phyloP scores from a whole-genome alignment of 805 yeast genomes.

The Blastobotrys parvus region DNA sequence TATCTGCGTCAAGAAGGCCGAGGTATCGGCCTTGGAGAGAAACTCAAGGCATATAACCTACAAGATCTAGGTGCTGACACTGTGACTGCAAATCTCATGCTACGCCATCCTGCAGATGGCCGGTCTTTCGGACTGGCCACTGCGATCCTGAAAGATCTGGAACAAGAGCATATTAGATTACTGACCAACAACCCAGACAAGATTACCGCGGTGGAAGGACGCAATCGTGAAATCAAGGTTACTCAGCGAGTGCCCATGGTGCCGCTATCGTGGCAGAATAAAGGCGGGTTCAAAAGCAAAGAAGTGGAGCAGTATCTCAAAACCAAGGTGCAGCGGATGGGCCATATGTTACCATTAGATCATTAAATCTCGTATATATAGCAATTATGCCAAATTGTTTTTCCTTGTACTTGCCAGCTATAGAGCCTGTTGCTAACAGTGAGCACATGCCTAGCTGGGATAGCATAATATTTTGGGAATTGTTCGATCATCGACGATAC shows the following conservation, averaged over 20 bases:
- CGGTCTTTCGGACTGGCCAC: slow-evolving; percentile 91
- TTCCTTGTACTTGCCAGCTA: too few relatives aligned
- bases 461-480: too few relatives aligned
- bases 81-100: slow-evolving; percentile 85
- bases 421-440: too few relatives aligned
- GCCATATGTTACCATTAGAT: slow-evolving; percentile 62
- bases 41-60: slow-evolving; percentile 88
- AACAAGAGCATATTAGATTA: slow-evolving; percentile 59
- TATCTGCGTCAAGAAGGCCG: slow-evolving; percentile 97
- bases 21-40: slow-evolving; percentile 97
- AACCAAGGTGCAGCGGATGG: slow-evolving; percentile 96
- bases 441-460: too few relatives aligned
- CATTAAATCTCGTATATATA: too few relatives aligned
- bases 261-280: slow-evolving; percentile 81
- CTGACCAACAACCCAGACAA: slow-evolving; percentile 96
- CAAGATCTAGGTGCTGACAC: slow-evolving; percentile 99
- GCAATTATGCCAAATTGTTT: too few relatives aligned
- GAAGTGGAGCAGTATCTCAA: slow-evolving; percentile 91
- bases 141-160: slow-evolving; percentile 80
- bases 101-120: slow-evolving; percentile 98
- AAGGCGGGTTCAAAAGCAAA: slow-evolving; percentile 63
- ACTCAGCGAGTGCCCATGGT: slow-evolving; percentile 92
- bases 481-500: too few relatives aligned
- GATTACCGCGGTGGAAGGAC: slow-evolving; percentile 89
- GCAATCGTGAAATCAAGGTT: slow-evolving; percentile 63